Evolutionary conservation across 2,329 filamentous ascomycete genomes (phyloP), one percentile per base, ranked within the genome.

Genomic region (Cladosporium sp.): DNA sequence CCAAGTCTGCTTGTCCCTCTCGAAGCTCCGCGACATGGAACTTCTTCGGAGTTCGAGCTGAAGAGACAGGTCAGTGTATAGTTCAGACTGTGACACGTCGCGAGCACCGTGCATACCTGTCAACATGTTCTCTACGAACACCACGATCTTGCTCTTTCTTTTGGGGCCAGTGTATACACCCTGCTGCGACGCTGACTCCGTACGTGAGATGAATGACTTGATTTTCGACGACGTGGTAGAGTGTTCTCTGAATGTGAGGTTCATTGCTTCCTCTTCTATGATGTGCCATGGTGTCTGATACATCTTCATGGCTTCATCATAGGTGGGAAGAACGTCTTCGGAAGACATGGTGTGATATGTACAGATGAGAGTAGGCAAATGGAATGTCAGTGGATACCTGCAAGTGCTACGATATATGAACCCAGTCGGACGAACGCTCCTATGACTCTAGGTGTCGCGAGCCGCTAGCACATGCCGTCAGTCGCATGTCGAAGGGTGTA

Each of bases 301-400:
- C 11, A 26, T 38, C n/a, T 24, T 34, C 28, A 62, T n/a, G 30
- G 47, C 59, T n/a, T 62, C 59, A 38, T 26, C 59, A 28, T 62
- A 62, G 18, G 59, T 52, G 11, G 59, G 59, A 62, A 62, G 59
- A 21, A 52, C n/a, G 44, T 62, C 59, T 36, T 62, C 44, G 30
- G 59, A 36, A 26, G 44, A 34, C 59, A 62, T 62, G 12, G 28
- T 41, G 52, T 21, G n/a, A 47, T 47, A 24, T 47, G n/a, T 21
- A 18, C 2, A 47, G n/a, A 21, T 21, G n/a, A 24, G n/a, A 47
- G n/a, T 47, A 5, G n/a, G n/a, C 41, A 47, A 44, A 12, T 24
- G n/a, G n/a, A 47, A 47, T 21, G 10, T 10, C 21, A 47, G 10
- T 47, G 8, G 41, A 21, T 47, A 24, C n/a, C 41, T 47, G n/a